These are phyloP conservation scores for Aureobasidium lini DNA, from an alignment of 2,329 filamentous ascomycete species.

Conservation along the genomic window DNA sequence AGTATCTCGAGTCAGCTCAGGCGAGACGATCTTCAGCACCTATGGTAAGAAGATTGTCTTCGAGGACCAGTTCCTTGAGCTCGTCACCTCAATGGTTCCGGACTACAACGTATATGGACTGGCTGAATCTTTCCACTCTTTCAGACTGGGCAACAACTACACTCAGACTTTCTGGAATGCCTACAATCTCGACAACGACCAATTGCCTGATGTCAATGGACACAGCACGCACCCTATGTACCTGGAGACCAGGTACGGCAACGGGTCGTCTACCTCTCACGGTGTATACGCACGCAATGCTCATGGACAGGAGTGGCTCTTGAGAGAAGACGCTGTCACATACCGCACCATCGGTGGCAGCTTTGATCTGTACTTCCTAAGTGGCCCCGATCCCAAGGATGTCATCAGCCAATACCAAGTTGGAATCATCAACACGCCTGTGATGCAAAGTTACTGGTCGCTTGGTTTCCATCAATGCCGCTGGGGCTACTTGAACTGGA, in stretches of 20 bases:
- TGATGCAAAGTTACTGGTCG: constrained; percentile 22
- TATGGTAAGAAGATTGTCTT: constrained; percentile 25
- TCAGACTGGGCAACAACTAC: constrained; percentile 25
- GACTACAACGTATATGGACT: constrained; percentile 28
- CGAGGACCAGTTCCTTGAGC: constrained; percentile 27
- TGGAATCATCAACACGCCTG: constrained; percentile 22
- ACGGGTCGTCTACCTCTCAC: constrained; percentile 20
- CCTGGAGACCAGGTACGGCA: constrained; percentile 26
- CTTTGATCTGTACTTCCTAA: constrained; percentile 22
- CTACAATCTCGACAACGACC: constrained; percentile 23
- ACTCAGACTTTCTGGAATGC: constrained; percentile 28
- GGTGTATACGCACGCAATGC: constrained; percentile 29
- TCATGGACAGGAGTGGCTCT: constrained; percentile 28
- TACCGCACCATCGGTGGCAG: constrained; percentile 27
- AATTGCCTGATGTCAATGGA: constrained; percentile 22
- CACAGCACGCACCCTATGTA: constrained; percentile 28
- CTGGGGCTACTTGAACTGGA: constrained; percentile 56
- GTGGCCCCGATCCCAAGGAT: constrained; percentile 19
- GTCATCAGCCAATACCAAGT: constrained; percentile 20
- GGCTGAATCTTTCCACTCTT: constrained; percentile 24
- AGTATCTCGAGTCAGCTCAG: constrained; percentile 19
- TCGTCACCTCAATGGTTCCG: constrained; percentile 22
- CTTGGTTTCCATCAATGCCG: constrained; percentile 23
- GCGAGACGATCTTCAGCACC: constrained; percentile 26
- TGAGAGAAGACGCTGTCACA: constrained; percentile 21